Percentiles rank a stretch among this genome's conserved stretches.
Evolutionary conservation across 2,329 filamentous ascomycete species (phyloP).

Genomic region (Aspergillus brasiliensis): DNA sequence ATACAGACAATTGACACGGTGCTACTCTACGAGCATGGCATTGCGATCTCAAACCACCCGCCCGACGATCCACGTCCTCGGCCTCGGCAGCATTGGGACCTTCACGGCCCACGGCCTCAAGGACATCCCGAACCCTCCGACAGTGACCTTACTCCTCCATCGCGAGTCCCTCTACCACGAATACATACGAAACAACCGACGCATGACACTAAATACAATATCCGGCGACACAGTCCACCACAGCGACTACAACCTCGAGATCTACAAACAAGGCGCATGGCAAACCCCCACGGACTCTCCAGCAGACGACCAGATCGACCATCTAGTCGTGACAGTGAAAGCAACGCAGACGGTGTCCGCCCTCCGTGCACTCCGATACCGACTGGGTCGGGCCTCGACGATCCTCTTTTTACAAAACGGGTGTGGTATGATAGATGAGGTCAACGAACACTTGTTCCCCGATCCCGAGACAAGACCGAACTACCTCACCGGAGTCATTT

Average conservation of each 20-base stretch:
- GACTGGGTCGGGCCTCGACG: constrained; percentile 63
- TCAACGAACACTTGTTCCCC: constrained; percentile 69
- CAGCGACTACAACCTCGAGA: constrained; percentile 9
- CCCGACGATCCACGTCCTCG: constrained; percentile 63
- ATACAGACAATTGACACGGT: no score
- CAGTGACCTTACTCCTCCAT: constrained; percentile 76
- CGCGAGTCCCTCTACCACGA: constrained; percentile 37
- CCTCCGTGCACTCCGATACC: constrained; percentile 62
- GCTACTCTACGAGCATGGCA: not conserved
- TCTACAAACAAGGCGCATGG: constrained; percentile 5
- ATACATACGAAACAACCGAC: constrained; percentile 21
- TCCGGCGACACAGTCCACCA: not conserved
- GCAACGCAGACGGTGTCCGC: constrained; percentile 63
- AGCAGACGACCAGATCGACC: constrained; percentile 55
- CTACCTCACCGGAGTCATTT: constrained; percentile 69
- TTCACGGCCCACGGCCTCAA: constrained; percentile 73
- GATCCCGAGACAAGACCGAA: constrained; percentile 63
- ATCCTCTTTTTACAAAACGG: constrained; percentile 76
- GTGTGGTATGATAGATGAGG: constrained; percentile 72
- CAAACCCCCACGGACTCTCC: constrained; percentile 4
- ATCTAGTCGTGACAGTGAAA: constrained; percentile 75
- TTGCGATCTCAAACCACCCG: no score
- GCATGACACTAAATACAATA: constrained; percentile 22
- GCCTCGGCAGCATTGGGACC: constrained; percentile 74
- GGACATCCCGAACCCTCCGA: constrained; percentile 60